Base-by-base conservation (phyloP, 148 eudicot species). In the Dysphania ambrosioides region DNA sequence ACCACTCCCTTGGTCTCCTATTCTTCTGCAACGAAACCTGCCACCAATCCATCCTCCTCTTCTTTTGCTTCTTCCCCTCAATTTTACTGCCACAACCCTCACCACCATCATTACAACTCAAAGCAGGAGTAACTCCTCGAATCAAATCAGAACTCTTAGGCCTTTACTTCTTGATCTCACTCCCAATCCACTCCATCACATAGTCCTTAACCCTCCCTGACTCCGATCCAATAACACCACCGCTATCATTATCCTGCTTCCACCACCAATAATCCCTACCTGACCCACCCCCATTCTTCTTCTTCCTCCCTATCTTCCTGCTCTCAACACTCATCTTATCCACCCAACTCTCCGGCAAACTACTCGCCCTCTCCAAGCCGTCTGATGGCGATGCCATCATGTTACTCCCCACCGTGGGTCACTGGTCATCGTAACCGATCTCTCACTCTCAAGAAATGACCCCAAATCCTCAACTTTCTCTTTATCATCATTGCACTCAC, bases 111-210 rank as follows among this genome's bases (percentile, higher is more conserved):
- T 60, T 49, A 23, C 78, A 26, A 61, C 29, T 23, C 19, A 72
- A 29, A 7, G 29, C 53, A 34, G 13, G 6, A 65, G 1, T 9
- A 23, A 80, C 44, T 64, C 80, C 66, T n/a, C 77, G 86, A 58
- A 78, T 77, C 86, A 89, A 85, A 63, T 86, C 90, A 49, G 83
- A 64, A 21, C 64, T 77, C 42, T 82, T 89, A 0, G 92, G 90
- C 31, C 92, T 89, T 69, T 91, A 97, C 74, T 93, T 91, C 75
- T 83, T 91, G n/a, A 93, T 93, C 87, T 93, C 98, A 76, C 88
- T 93, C 77, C 97, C 93, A 72, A 93, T 89, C 98, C 98, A 93
- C 80, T 93, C 98, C 97, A 93, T 91, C 77, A 93, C 98, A 78
- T 93, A 93, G 61, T 93, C 98, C 79, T 93, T 93, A 11, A 91